Evolutionary conservation across 352 stramenopile species (phyloP).

Genomic region (Peronospora tabacina): DNA sequence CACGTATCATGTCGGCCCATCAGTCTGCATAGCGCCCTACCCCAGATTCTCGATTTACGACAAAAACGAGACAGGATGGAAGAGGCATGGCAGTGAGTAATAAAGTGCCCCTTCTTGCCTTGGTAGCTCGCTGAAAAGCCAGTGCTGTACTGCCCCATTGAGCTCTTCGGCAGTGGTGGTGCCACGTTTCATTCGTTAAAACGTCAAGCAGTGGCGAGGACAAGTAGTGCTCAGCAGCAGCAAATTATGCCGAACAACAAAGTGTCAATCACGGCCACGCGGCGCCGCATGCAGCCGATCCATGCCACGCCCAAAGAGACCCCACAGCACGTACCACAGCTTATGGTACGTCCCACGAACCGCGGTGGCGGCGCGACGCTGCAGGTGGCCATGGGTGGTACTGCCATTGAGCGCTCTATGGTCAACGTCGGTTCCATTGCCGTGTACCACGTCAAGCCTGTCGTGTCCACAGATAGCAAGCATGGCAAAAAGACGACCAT

Average conservation of each 20-base stretch:
- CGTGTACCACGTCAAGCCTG: slow-evolving; percentile 52
- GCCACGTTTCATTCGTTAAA: slow-evolving; percentile 24
- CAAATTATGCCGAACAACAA: slow-evolving; percentile 31
- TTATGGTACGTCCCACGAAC: slow-evolving; percentile 34
- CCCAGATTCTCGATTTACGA: slow-evolving; percentile 14
- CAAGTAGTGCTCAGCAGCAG: slow-evolving; percentile 13
- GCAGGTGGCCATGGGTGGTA: slow-evolving; percentile 50
- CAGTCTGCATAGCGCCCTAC: background rate
- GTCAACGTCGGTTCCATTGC: slow-evolving; percentile 46
- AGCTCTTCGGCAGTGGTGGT: background rate
- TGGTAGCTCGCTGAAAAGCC: slow-evolving; percentile 15
- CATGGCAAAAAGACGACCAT: slow-evolving; percentile 41
- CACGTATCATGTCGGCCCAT: no score
- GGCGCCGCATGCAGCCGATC: slow-evolving; percentile 23
- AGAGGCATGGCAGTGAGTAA: slow-evolving; percentile 21
- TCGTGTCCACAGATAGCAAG: slow-evolving; percentile 25
- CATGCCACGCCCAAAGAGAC: slow-evolving; percentile 15
- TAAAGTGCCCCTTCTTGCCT: slow-evolving; percentile 2
- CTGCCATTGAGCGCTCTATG: slow-evolving; percentile 58
- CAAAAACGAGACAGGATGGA: slow-evolving; percentile 15
- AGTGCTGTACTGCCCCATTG: slow-evolving; percentile 10
- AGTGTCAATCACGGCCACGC: slow-evolving; percentile 17
- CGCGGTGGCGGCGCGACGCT: slow-evolving; percentile 28
- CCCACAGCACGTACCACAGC: slow-evolving; percentile 30
- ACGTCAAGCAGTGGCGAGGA: slow-evolving; percentile 13